phyloP scores from a whole-genome alignment of 805 yeast species.

The Barnettozyma vustinii region DNA sequence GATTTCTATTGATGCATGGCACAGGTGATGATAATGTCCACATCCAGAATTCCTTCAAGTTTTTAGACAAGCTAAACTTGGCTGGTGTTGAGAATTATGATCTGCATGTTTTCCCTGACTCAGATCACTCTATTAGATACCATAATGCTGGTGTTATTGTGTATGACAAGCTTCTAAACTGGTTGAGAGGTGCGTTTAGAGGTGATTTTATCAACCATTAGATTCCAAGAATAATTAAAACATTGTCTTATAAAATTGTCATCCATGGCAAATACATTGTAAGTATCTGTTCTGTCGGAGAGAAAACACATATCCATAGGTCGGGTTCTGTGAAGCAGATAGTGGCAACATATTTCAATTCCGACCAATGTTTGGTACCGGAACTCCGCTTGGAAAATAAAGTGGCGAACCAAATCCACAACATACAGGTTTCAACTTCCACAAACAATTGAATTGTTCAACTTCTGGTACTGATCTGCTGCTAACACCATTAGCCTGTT shows the following conservation, averaged over 20 bases:
- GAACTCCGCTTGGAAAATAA: not conserved
- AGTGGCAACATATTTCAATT: not conserved
- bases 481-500: not conserved
- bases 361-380: not conserved
- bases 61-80: conserved; percentile 69
- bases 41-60: conserved; percentile 77
- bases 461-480: not conserved
- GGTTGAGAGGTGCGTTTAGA: conserved; percentile 59
- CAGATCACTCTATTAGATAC: conserved; percentile 66
- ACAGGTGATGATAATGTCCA: conserved; percentile 98
- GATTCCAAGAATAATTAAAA: not conserved
- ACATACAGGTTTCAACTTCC: not conserved
- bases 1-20: conserved; percentile 91
- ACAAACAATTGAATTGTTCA: not conserved
- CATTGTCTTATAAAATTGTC: too few species aligned
- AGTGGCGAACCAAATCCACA: conserved; percentile 3
- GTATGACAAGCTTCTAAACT: conserved; percentile 57
- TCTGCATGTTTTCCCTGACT: conserved; percentile 73
- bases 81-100: conserved; percentile 81
- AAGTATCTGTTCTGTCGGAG: too few species aligned
- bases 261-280: too few species aligned
- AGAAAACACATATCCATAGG: too few species aligned
- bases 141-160: conserved; percentile 71
- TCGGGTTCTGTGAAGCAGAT: too few species aligned
- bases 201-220: conserved; percentile 30